Percentiles rank a stretch among this genome's conserved stretches.
These are phyloP conservation scores for Cercis canadensis DNA, from an alignment of 306 rosid species.

Conservation along the genomic window DNA sequence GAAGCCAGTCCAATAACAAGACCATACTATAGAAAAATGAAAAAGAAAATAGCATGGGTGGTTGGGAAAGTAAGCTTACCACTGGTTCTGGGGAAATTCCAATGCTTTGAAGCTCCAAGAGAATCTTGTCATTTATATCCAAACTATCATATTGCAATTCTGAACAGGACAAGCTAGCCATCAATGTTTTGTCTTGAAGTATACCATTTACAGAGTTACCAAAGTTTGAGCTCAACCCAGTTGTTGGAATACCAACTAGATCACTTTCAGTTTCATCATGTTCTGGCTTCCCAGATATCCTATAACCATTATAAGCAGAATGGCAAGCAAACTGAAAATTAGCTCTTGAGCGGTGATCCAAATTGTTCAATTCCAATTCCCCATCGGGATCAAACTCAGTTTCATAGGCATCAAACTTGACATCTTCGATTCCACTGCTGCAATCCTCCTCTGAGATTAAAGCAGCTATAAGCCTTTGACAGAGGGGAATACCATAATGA, in stretches of 20 bases:
- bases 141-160: constrained; percentile 75
- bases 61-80: constrained; percentile 59
- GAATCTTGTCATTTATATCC: constrained; percentile 79
- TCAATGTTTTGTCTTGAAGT: constrained; percentile 54
- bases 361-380: constrained; percentile 60
- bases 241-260: constrained; percentile 47
- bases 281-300: constrained; percentile 52
- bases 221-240: constrained; percentile 54
- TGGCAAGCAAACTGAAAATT: constrained; percentile 68
- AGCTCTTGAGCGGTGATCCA: constrained; percentile 52
- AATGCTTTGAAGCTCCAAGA: constrained; percentile 90
- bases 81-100: constrained; percentile 76
- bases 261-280: constrained; percentile 62
- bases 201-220: constrained; percentile 64
- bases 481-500: constrained; percentile 70
- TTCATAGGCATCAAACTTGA: constrained; percentile 59
- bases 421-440: constrained; percentile 64
- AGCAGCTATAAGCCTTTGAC: constrained; percentile 88
- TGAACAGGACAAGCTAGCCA: constrained; percentile 59
- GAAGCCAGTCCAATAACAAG: constrained; percentile 12
- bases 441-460: constrained; percentile 87
- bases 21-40: constrained; percentile 9
- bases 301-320: constrained; percentile 69
- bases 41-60: neutral
- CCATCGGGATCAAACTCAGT: constrained; percentile 70